These are phyloP conservation scores for Nannochloropsis gaditana DNA, from an alignment of 108 stramenopile species.

Conservation along the genomic window DNA sequence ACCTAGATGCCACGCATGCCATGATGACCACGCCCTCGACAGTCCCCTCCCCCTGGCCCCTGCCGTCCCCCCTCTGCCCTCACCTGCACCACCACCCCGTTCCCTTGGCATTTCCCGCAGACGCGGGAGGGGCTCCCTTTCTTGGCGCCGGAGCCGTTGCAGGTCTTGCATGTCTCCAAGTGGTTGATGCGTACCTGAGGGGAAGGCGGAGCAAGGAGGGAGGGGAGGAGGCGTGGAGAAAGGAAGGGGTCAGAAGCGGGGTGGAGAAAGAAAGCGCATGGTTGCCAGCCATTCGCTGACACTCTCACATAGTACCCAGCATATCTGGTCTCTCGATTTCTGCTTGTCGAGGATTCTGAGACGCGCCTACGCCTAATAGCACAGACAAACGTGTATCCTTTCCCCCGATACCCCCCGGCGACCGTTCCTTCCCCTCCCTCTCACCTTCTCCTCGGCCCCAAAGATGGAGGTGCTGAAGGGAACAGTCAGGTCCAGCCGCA, in stretches of 20 bases:
- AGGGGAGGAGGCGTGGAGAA: neutral
- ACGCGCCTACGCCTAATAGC: neutral
- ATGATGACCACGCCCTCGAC: no score
- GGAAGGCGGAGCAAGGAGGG: neutral
- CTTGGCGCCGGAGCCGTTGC: conserved; percentile 77
- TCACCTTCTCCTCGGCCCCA: conserved; percentile 83
- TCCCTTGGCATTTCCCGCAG: conserved; percentile 74
- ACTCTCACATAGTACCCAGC: neutral
- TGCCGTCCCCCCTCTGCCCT: conserved; percentile 36
- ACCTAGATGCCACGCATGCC: no score
- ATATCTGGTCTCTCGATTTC: neutral
- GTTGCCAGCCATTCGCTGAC: neutral
- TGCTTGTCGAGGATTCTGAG: neutral
- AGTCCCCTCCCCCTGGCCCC: neutral
- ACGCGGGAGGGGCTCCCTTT: neutral
- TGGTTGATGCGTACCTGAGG: conserved; percentile 71
- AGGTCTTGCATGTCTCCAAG: conserved; percentile 79
- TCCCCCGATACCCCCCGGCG: neutral
- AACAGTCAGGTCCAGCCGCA: conserved; percentile 80
- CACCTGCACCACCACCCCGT: conserved; percentile 83
- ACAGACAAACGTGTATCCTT: neutral
- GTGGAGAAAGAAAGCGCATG: neutral
- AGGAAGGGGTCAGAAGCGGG: neutral
- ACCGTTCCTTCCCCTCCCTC: neutral
- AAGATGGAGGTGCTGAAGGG: conserved; percentile 93